Evolutionary conservation across 2,329 filamentous ascomycete genomes (phyloP).

Genomic region (Colletotrichum sp.): DNA sequence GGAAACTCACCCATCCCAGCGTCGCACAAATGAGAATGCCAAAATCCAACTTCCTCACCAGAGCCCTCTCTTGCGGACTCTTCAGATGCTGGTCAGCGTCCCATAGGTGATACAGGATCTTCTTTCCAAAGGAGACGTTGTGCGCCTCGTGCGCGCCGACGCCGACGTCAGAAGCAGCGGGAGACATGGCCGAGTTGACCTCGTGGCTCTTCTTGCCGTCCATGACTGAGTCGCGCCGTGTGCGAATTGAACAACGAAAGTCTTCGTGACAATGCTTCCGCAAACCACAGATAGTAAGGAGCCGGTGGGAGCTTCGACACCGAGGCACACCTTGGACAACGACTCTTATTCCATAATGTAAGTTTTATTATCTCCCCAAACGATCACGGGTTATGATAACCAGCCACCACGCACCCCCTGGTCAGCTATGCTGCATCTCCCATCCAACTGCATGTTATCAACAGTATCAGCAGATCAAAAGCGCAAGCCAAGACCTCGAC

Average conservation of each 20-base stretch:
- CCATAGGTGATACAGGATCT: conserved; percentile 1
- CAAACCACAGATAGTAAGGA: neutral
- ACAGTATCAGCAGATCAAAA: conserved; percentile 1
- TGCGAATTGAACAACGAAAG: neutral
- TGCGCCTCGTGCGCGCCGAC: neutral
- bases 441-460: neutral
- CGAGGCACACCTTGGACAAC: neutral
- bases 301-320: neutral
- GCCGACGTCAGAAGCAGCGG: neutral
- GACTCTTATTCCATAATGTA: neutral
- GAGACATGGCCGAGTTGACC: neutral
- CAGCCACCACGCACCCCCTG: neutral
- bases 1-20: neutral
- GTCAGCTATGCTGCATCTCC: neutral
- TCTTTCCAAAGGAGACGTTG: neutral
- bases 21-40: conserved; percentile 1
- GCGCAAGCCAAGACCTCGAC: neutral
- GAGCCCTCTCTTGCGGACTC: neutral
- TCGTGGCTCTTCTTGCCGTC: neutral
- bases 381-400: neutral
- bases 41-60: conserved; percentile 6
- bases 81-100: neutral
- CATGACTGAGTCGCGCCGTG: neutral
- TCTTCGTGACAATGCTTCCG: accelerated
- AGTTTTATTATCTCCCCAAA: neutral